Percentiles rank a stretch among this genome's conserved stretches.
These are phyloP conservation scores for Scolecobasidium constrictum DNA, from an alignment of 2,329 filamentous ascomycete species.

Conservation along the genomic window DNA sequence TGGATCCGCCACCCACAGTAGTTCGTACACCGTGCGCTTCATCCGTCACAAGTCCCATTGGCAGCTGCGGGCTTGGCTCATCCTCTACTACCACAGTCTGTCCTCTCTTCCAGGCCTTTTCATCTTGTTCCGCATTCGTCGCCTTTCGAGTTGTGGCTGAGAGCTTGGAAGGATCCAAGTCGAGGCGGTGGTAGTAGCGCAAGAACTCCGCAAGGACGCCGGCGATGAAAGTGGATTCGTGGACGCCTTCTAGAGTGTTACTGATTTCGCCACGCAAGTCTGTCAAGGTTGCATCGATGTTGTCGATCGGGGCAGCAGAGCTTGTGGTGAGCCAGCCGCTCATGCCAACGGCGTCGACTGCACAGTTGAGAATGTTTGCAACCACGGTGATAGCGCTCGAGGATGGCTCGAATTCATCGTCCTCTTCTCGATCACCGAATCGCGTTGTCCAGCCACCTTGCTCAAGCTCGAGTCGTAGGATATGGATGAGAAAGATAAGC, in stretches of 20 bases:
- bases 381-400: conserved; percentile 62
- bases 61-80: neutral
- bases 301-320: conserved; percentile 38
- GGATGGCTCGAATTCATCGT: conserved; percentile 41
- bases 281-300: conserved; percentile 53
- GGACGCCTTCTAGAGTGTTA: conserved; percentile 59
- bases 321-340: conserved; percentile 58
- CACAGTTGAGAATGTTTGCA: conserved; percentile 59
- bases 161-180: too few species aligned
- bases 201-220: conserved; percentile 56
- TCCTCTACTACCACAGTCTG: neutral
- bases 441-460: conserved; percentile 66
- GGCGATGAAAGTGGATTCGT: conserved; percentile 56
- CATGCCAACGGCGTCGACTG: conserved; percentile 64
- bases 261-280: conserved; percentile 58
- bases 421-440: conserved; percentile 50
- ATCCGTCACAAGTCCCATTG: neutral
- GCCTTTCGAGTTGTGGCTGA: neutral
- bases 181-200: conserved; percentile 23
- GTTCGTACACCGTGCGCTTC: neutral
- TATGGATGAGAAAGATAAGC: conserved; percentile 58
- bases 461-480: conserved; percentile 62
- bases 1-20: too few species aligned
- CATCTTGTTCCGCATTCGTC: neutral
- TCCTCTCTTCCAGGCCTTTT: neutral